Base-by-base conservation (phyloP, 2,329 filamentous ascomycete genomes). In the Epichloe aotearoae region DNA sequence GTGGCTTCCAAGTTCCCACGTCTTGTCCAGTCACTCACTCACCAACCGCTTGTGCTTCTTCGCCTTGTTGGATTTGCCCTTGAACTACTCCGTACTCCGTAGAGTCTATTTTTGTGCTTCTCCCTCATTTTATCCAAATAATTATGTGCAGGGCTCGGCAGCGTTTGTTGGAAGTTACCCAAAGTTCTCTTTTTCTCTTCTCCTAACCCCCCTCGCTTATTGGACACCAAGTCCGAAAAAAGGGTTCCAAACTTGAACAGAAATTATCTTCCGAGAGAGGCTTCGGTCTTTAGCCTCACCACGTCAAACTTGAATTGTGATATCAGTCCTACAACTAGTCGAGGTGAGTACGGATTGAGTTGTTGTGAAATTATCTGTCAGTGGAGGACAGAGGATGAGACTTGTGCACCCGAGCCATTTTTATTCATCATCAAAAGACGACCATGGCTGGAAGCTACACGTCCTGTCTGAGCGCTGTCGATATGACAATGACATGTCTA, bases 101-200 rank as follows among this genome's bases (percentile, higher is more conserved):
- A 14, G n/a, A 47, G 26, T 46, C 38, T 38, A 49, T n/a, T 50
- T 52, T 51, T 30, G 19, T 50, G 42, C 4, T 43, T 42, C 19
- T 41, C 30, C 23, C 19, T 20, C 36, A 33, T 26, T 23, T 37
- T 49, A 19, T 40, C 37, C 38, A 33, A n/a, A 49, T 15, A 43
- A 34, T 7, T 30, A 45, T 34, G 20, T 19, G 20, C 15, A 33
- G 30, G 30, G 30, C 30, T 17, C 11, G 19, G 30, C 41, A 23
- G 11, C 15, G 5, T 30, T 15, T 30, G 23, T 30, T 15, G 23
- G 20, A 30, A 10, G 33, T 33, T 37, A 1, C 30, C 15, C 30
- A 14, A 30, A 39, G 20, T 14, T 14, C 26, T 33, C 2, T 15
- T 47, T 19, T 34, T 41, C n/a, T 36, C 33, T 34, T 19, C n/a